Percentiles rank a stretch among this genome's conserved stretches.
These are phyloP conservation scores for Mycena sp. DNA, from an alignment of 1,284 basidiomycete species.

Conservation along the genomic window DNA sequence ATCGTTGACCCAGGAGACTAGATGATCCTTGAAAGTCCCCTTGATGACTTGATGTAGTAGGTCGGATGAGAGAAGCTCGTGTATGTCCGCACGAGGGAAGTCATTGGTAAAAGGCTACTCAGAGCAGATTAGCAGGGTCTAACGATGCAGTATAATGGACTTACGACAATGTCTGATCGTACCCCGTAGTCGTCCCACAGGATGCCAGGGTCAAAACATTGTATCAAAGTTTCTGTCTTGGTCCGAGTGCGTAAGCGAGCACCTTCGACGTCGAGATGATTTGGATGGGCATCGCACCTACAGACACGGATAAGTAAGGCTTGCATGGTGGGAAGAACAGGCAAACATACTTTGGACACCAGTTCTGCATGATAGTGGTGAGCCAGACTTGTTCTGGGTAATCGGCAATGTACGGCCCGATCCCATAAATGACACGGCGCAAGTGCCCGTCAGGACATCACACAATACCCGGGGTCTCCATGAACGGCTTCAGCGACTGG, in stretches of 20 bases:
- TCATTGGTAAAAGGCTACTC: constrained; percentile 40
- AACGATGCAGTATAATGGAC: not conserved
- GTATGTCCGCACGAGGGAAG: constrained; percentile 40
- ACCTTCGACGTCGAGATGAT: constrained; percentile 15
- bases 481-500: no score
- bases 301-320: no score
- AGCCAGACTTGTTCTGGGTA: no score
- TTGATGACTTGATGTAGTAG: constrained; percentile 40
- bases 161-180: constrained; percentile 15
- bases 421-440: no score
- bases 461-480: no score
- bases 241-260: constrained; percentile 11
- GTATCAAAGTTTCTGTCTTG: constrained; percentile 6
- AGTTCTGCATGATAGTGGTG: no score
- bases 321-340: no score
- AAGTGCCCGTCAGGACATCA: no score
- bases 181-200: constrained; percentile 30
- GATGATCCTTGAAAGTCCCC: constrained; percentile 40
- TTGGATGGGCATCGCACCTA: constrained; percentile 24
- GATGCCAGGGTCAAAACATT: constrained; percentile 1
- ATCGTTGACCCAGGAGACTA: constrained; percentile 40
- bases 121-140: not conserved
- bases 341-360: no score
- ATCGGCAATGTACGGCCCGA: no score
- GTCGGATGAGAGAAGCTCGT: constrained; percentile 39